phyloP scores from a whole-genome alignment of 148 eudicot genomes.

The Vaccinium macrocarpon region DNA sequence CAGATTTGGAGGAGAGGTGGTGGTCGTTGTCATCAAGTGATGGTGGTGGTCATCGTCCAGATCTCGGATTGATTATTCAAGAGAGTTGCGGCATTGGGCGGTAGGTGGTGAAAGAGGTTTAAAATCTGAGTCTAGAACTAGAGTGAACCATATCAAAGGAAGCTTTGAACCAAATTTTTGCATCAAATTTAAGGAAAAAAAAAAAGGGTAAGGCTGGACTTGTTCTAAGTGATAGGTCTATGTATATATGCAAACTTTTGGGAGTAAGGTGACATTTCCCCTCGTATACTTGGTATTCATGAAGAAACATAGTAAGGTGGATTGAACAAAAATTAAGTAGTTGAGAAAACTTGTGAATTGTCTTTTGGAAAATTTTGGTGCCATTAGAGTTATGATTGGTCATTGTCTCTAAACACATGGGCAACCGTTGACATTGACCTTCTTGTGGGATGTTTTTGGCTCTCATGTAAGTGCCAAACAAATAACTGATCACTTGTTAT shows the following conservation, averaged over 20 bases:
- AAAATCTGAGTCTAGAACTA: too few relatives aligned
- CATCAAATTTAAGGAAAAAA: too few relatives aligned
- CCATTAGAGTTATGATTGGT: neutral
- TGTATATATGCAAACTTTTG: neutral
- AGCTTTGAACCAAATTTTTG: too few relatives aligned
- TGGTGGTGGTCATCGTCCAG: too few relatives aligned
- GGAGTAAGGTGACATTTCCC: neutral
- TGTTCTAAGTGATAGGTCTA: neutral
- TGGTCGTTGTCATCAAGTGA: too few relatives aligned
- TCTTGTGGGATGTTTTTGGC: neutral
- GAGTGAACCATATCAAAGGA: too few relatives aligned
- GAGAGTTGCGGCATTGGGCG: too few relatives aligned
- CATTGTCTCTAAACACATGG: neutral
- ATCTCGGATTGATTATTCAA: too few relatives aligned
- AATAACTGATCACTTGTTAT: neutral
- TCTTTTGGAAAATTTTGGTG: neutral
- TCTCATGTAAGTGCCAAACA: constrained; percentile 1
- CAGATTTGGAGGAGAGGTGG: too few relatives aligned
- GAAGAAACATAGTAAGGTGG: neutral
- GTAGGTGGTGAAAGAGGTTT: too few relatives aligned
- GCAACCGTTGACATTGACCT: neutral
- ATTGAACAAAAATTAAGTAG: neutral
- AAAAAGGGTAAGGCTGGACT: too few relatives aligned
- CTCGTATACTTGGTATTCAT: neutral
- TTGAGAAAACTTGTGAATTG: neutral